A percentile compares a stretch with the other conserved stretches of the same genome.
Conservation (phyloP, 257 asterid species). For the Gentiana macrophylla region DNA sequence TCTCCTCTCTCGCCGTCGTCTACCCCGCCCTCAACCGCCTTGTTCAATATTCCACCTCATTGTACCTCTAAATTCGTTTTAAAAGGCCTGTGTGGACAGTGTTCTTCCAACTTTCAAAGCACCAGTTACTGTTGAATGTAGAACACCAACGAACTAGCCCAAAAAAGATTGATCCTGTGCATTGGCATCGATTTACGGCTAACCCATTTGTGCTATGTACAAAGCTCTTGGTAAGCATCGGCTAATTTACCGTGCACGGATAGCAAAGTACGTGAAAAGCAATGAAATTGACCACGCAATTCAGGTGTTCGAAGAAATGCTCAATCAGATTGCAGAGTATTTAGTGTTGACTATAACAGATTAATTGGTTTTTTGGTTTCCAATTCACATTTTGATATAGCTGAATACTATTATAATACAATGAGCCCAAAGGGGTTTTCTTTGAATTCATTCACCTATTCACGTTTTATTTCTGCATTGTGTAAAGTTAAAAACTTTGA, state of each 20-base stretch:
- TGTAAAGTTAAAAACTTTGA: constrained; percentile 71
- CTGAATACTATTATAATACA: constrained; percentile 54
- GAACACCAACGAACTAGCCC: background rate
- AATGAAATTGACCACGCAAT: constrained; percentile 61
- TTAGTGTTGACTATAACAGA: constrained; percentile 79
- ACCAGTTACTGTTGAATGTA: background rate
- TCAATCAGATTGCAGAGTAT: constrained; percentile 68
- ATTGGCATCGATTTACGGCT: constrained; percentile 41
- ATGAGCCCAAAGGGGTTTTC: constrained; percentile 68
- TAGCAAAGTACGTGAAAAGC: constrained; percentile 51
- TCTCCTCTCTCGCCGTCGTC: background rate
- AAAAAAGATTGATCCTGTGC: constrained; percentile 32
- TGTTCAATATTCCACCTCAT: constrained; percentile 1
- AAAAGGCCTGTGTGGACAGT: background rate
- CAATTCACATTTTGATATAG: constrained; percentile 45
- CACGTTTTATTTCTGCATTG: constrained; percentile 72
- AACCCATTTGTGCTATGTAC: constrained; percentile 51
- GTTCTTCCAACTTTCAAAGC: background rate
- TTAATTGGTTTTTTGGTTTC: constrained; percentile 75
- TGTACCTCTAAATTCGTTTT: background rate
- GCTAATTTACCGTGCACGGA: constrained; percentile 65
- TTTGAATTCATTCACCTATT: constrained; percentile 75
- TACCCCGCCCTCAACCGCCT: constrained; percentile 5
- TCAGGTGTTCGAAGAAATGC: constrained; percentile 84
- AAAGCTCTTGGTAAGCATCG: constrained; percentile 68